These are phyloP conservation scores for Skeletonema costatum DNA, from an alignment of 108 stramenopile genomes.

Conservation along the genomic window DNA sequence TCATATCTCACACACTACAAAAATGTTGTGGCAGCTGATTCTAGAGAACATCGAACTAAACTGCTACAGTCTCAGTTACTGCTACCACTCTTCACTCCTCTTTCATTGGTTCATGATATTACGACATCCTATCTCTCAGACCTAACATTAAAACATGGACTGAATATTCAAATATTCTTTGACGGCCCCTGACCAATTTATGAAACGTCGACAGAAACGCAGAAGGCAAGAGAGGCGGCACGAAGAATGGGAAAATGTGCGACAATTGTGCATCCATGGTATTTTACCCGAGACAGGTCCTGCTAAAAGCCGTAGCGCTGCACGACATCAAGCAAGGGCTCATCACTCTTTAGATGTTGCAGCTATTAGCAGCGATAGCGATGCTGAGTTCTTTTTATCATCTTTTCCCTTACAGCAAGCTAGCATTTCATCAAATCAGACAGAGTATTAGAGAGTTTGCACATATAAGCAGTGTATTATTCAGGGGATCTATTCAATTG, in stretches of 20 bases:
- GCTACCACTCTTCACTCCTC: constrained; percentile 58
- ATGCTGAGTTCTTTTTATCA: constrained; percentile 37
- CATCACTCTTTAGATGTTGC: background rate
- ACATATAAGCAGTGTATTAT: constrained; percentile 6
- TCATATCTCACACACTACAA: constrained; percentile 53
- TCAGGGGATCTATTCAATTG: constrained; percentile 25
- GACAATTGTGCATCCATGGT: constrained; percentile 54
- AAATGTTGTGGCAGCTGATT: constrained; percentile 19
- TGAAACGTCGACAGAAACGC: constrained; percentile 37
- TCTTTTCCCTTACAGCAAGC: constrained; percentile 48
- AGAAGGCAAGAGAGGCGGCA: constrained; percentile 28
- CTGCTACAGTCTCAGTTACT: constrained; percentile 15
- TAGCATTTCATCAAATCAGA: constrained; percentile 39
- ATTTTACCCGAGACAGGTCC: constrained; percentile 23
- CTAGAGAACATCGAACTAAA: background rate
- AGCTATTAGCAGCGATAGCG: background rate
- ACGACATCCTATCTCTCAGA: constrained; percentile 46
- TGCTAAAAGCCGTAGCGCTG: constrained; percentile 31
- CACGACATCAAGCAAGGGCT: constrained; percentile 14
- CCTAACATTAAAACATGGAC: constrained; percentile 25
- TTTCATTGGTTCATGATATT: constrained; percentile 40
- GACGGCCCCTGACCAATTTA: constrained; percentile 54
- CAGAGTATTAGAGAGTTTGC: constrained; percentile 16
- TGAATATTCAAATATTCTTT: constrained; percentile 51
- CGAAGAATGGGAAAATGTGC: constrained; percentile 46